These are phyloP conservation scores for Trichophyton rubrum DNA, from an alignment of 2,329 filamentous ascomycete species.

Conservation along the genomic window DNA sequence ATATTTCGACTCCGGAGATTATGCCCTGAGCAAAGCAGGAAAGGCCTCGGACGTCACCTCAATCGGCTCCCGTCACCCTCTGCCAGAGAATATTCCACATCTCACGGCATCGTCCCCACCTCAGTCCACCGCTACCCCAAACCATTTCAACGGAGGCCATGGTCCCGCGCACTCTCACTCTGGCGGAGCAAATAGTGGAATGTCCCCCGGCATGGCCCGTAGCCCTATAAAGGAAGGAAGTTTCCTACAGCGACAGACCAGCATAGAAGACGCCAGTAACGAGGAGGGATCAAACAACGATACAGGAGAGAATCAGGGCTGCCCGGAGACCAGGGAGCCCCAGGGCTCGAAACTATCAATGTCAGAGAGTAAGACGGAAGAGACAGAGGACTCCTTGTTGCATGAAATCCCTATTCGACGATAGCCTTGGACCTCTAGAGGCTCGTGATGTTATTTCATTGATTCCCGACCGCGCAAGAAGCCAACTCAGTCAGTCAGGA, in stretches of 20 bases:
- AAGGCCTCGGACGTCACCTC: slow-evolving; percentile 89
- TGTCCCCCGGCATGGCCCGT: slow-evolving; percentile 34
- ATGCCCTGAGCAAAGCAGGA: slow-evolving; percentile 91
- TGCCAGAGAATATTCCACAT: slow-evolving; percentile 90
- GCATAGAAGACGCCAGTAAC: slow-evolving; percentile 37
- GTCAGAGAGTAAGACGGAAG: neutral
- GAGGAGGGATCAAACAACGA: neutral
- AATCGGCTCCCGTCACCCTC: slow-evolving; percentile 87
- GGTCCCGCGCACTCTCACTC: slow-evolving; percentile 20
- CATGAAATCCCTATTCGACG: neutral
- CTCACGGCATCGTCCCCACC: slow-evolving; percentile 53
- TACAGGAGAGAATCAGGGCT: neutral
- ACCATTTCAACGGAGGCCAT: slow-evolving; percentile 22
- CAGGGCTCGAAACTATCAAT: neutral
- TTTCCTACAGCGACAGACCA: slow-evolving; percentile 73
- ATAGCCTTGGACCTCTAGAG: neutral
- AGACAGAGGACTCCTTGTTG: neutral
- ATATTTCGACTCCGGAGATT: slow-evolving; percentile 95
- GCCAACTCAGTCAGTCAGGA: too few relatives aligned
- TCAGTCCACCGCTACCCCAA: slow-evolving; percentile 15
- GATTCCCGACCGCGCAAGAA: neutral
- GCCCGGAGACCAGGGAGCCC: neutral
- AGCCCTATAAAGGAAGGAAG: slow-evolving; percentile 87
- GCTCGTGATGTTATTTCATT: neutral
- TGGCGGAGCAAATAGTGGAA: slow-evolving; percentile 18